Percentiles rank a stretch among this genome's conserved stretches.
phyloP scores from a whole-genome alignment of 352 stramenopile genomes.

The Phytopythium helicoides region DNA sequence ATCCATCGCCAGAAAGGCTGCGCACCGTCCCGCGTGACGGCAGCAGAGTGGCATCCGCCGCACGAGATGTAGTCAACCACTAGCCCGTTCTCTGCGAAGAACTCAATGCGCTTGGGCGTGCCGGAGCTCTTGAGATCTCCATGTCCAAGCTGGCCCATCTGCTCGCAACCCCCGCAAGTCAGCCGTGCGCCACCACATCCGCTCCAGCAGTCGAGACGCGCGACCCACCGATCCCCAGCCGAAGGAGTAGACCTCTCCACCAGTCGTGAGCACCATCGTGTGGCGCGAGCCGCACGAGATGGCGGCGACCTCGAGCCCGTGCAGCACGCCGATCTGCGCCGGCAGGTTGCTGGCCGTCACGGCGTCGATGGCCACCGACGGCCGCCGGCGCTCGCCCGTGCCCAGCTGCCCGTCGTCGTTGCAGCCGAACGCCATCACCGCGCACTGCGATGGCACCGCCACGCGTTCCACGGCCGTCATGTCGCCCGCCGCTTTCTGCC shows the following conservation, averaged over 20 bases:
- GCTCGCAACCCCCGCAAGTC: no score
- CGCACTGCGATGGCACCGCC: constrained; percentile 16
- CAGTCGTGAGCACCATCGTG: constrained; percentile 71
- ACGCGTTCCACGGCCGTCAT: no score
- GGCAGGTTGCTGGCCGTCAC: constrained; percentile 79
- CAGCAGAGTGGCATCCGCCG: constrained; percentile 78
- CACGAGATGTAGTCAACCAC: constrained; percentile 76
- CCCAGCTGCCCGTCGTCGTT: constrained; percentile 84
- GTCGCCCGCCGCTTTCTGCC: no score
- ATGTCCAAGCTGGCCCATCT: constrained; percentile 83
- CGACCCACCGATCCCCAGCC: constrained; percentile 74
- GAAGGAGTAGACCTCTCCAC: constrained; percentile 67
- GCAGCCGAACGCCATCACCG: constrained; percentile 73
- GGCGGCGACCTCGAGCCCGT: constrained; percentile 51
- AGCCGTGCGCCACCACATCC: no score
- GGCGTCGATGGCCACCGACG: constrained; percentile 55
- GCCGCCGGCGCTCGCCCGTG: constrained; percentile 57
- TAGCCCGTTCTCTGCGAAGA: constrained; percentile 49
- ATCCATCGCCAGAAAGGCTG: not conserved
- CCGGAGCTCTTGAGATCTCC: constrained; percentile 75
- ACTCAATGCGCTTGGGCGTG: constrained; percentile 52
- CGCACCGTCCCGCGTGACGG: constrained; percentile 65
- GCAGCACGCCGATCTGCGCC: constrained; percentile 47
- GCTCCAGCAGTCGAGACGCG: no score
- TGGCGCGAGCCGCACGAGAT: constrained; percentile 82